phyloP scores from a whole-genome alignment of 139 green algal genomes.

The Chlamydomonas applanata region DNA sequence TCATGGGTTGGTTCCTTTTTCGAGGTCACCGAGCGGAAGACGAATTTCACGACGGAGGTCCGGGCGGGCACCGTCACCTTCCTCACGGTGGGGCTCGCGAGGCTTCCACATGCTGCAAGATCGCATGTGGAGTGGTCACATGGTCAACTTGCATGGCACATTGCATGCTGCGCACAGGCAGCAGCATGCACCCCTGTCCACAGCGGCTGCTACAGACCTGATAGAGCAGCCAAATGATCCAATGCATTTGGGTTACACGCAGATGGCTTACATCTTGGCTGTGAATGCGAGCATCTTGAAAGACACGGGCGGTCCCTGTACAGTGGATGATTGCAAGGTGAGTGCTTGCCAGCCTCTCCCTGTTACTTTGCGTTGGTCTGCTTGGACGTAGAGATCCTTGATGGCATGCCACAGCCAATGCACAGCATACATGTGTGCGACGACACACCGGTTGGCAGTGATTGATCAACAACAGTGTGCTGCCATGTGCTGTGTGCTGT shows the following conservation, averaged over 20 bases:
- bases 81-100: slow-evolving; percentile 54
- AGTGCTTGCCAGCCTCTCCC: neutral
- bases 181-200: too few species aligned
- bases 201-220: too few species aligned
- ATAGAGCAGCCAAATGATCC: neutral
- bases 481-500: too few species aligned
- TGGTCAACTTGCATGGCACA: neutral
- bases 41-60: slow-evolving; percentile 64
- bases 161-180: slow-evolving; percentile 1
- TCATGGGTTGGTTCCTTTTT: too few species aligned
- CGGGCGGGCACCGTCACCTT: slow-evolving; percentile 76
- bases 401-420: too few species aligned
- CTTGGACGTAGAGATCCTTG: too few species aligned
- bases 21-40: slow-evolving; percentile 20
- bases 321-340: slow-evolving; percentile 49
- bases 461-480: neutral
- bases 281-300: slow-evolving; percentile 26
- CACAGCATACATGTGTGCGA: too few species aligned
- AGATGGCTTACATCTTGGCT: slow-evolving; percentile 74
- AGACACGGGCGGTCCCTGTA: slow-evolving; percentile 28
- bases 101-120: slow-evolving; percentile 9
- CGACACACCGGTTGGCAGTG: too few species aligned
- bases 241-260: neutral
- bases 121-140: slow-evolving; percentile 18
- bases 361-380: too few species aligned